Evolutionary conservation across 2,329 filamentous ascomycete genomes (phyloP).

Genomic region (Chaetothyriales sp.): DNA sequence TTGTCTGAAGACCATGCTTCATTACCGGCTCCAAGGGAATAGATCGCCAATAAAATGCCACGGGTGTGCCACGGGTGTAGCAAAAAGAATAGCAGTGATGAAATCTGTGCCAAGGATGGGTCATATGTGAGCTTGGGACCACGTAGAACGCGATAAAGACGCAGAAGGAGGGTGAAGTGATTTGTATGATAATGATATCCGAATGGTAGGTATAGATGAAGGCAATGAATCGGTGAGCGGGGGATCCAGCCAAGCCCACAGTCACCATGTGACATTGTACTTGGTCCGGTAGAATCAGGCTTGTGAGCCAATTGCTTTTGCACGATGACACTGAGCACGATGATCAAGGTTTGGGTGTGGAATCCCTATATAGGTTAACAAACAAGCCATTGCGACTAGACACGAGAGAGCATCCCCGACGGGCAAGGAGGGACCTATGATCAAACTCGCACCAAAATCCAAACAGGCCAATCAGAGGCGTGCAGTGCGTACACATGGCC

Average conservation of each 20-base stretch:
- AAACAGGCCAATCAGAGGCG: neutral
- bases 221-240: neutral
- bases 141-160: neutral
- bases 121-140: neutral
- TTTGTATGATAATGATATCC: neutral
- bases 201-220: neutral
- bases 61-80: too few species aligned
- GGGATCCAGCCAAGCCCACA: too few species aligned
- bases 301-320: neutral
- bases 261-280: neutral
- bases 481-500: neutral
- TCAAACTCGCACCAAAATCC: neutral
- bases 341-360: neutral
- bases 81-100: too few species aligned
- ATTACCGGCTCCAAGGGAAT: neutral
- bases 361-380: neutral
- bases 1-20: slow-evolving; percentile 9
- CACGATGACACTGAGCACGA: neutral
- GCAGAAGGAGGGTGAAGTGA: neutral
- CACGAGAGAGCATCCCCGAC: neutral
- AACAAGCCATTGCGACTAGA: neutral
- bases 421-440: neutral
- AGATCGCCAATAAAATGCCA: neutral
- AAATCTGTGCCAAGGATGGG: neutral
- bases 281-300: neutral